These are phyloP conservation scores for Neurospora terricola DNA, from an alignment of 495 filamentous ascomycete species.

Conservation along the genomic window DNA sequence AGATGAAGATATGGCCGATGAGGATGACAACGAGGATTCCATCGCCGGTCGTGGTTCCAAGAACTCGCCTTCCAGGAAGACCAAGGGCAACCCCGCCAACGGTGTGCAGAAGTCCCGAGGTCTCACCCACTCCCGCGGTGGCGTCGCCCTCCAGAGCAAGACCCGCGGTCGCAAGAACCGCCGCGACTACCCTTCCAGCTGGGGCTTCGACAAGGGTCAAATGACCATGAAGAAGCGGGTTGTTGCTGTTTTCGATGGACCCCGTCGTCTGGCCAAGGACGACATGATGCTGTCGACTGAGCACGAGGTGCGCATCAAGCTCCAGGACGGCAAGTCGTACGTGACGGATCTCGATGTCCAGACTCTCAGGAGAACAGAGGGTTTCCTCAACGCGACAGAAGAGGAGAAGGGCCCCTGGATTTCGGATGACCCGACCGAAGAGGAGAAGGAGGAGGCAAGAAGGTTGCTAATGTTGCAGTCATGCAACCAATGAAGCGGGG, in stretches of 20 bases:
- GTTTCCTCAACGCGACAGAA: conserved; percentile 61
- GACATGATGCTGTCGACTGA: conserved; percentile 98
- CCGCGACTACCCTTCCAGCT: conserved; percentile 82
- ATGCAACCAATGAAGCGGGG: neutral
- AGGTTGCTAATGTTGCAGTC: neutral
- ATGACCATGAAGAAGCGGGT: conserved; percentile 98
- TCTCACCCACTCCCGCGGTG: conserved; percentile 52
- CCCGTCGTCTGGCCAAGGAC: conserved; percentile 84
- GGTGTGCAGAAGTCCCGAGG: conserved; percentile 46
- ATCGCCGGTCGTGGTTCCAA: conserved; percentile 18
- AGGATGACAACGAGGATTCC: conserved; percentile 34
- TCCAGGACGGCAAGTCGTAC: conserved; percentile 62
- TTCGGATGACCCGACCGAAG: conserved; percentile 40
- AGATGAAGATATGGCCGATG: conserved; percentile 50
- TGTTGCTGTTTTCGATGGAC: conserved; percentile 84
- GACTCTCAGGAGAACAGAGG: conserved; percentile 78
- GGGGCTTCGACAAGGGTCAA: conserved; percentile 81
- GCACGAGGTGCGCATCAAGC: conserved; percentile 81
- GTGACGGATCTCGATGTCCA: conserved; percentile 91
- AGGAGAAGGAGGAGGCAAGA: conserved; percentile 23
- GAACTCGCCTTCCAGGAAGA: conserved; percentile 20
- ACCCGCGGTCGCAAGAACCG: conserved; percentile 65
- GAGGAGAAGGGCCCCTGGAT: conserved; percentile 81
- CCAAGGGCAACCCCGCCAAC: conserved; percentile 37
- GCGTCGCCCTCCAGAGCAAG: conserved; percentile 50